A percentile compares a stretch with the other conserved stretches of the same genome.
These are phyloP conservation scores for Ceriops tagal DNA, from an alignment of 345 rosid species.

Conservation along the genomic window DNA sequence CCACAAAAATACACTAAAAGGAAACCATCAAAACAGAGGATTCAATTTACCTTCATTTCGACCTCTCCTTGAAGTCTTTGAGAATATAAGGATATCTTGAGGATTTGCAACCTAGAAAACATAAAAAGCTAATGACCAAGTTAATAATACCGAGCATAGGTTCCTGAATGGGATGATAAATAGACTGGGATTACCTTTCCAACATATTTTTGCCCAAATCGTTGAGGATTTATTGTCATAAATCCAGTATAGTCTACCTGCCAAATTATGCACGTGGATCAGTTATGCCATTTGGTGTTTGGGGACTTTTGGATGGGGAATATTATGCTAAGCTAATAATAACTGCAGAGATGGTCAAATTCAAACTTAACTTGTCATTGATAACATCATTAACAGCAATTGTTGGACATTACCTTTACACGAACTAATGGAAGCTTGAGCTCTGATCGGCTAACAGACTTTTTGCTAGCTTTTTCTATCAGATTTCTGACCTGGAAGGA, in stretches of 20 bases:
- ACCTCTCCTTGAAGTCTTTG: slow-evolving; percentile 73
- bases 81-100: slow-evolving; percentile 93
- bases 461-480: slow-evolving; percentile 72
- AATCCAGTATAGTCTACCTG: slow-evolving; percentile 98
- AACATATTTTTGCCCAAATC: slow-evolving; percentile 97
- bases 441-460: slow-evolving; percentile 53
- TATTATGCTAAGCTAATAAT: not conserved
- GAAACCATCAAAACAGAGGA: slow-evolving; percentile 6
- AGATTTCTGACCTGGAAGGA: slow-evolving; percentile 61
- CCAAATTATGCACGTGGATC: slow-evolving; percentile 23
- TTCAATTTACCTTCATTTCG: slow-evolving; percentile 48
- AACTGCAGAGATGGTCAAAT: slow-evolving; percentile 4
- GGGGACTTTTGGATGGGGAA: not conserved
- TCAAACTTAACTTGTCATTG: slow-evolving; percentile 1
- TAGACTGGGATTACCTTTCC: slow-evolving; percentile 64
- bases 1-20: not conserved
- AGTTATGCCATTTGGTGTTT: slow-evolving; percentile 9
- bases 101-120: slow-evolving; percentile 89
- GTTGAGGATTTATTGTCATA: slow-evolving; percentile 98
- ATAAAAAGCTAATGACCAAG: not conserved
- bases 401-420: slow-evolving; percentile 57
- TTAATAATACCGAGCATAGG: slow-evolving; percentile 10
- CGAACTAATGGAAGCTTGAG: slow-evolving; percentile 81
- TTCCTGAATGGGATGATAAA: slow-evolving; percentile 9
- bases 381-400: not conserved